Evolutionary conservation across 495 filamentous ascomycete species (phyloP).

Genomic region (Cairneyella variabilis): DNA sequence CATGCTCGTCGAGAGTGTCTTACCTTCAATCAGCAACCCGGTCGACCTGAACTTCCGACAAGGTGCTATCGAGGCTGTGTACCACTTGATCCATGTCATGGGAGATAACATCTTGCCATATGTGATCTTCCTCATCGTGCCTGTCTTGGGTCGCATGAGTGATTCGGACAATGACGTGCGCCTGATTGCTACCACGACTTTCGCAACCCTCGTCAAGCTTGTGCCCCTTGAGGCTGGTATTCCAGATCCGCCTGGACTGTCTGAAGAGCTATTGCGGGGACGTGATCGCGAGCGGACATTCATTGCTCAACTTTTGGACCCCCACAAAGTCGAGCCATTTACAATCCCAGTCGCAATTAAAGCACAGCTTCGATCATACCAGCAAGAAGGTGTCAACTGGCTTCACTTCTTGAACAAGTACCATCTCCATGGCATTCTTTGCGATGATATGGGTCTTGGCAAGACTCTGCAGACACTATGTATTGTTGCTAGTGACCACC

Average conservation of each 20-base stretch:
- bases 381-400: constrained; percentile 99
- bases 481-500: constrained; percentile 96
- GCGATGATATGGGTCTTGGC: constrained; percentile 98
- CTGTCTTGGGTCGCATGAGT: constrained; percentile 97
- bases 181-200: constrained; percentile 92
- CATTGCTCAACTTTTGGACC: constrained; percentile 92
- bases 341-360: constrained; percentile 94
- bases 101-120: constrained; percentile 93
- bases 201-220: constrained; percentile 95
- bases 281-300: constrained; percentile 92
- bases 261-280: constrained; percentile 79
- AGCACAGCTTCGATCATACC: constrained; percentile 90
- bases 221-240: constrained; percentile 98
- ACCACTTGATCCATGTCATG: constrained; percentile 97
- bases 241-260: constrained; percentile 90
- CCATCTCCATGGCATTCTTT: constrained; percentile 95
- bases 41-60: constrained; percentile 82
- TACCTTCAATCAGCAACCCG: constrained; percentile 86
- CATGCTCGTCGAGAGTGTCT: constrained; percentile 85
- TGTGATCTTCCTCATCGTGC: constrained; percentile 98
- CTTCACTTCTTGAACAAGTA: constrained; percentile 97
- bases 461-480: constrained; percentile 97
- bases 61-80: constrained; percentile 90
- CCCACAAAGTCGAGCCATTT: constrained; percentile 92
- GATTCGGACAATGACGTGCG: constrained; percentile 95